Evolutionary conservation across 345 rosid genomes (phyloP).

Genomic region (Capsella bursapastoris): DNA sequence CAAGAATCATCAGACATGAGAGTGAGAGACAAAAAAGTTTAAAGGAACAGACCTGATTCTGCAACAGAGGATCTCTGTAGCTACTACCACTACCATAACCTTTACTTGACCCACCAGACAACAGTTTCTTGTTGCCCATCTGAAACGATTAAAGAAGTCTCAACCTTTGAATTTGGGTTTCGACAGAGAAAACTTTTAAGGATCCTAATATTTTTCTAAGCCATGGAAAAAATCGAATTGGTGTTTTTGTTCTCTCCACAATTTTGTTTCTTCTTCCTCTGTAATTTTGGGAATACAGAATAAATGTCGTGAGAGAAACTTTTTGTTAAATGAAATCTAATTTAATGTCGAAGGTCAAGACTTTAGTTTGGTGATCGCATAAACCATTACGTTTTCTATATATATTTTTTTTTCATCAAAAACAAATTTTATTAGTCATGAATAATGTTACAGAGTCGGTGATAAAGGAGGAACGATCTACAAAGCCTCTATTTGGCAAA

Average conservation of each 20-base stretch:
- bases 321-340: neutral
- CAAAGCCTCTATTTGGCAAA: no score
- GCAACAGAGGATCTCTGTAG: constrained; percentile 62
- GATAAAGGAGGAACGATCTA: no score
- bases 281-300: neutral
- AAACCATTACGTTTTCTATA: neutral
- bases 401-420: no score
- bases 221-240: constrained; percentile 28
- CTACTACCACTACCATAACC: constrained; percentile 51
- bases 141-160: neutral
- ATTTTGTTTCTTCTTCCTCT: constrained; percentile 6
- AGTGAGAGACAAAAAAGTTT: constrained; percentile 14
- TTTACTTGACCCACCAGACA: constrained; percentile 61
- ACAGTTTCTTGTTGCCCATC: constrained; percentile 69
- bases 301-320: neutral
- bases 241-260: constrained; percentile 1
- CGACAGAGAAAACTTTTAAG: neutral
- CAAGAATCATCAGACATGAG: constrained; percentile 1
- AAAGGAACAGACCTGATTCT: constrained; percentile 52
- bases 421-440: no score
- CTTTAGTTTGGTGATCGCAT: neutral
- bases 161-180: constrained; percentile 16
- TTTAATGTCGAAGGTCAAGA: neutral
- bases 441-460: no score
- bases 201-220: constrained; percentile 18